These are phyloP conservation scores for Xylaria sp. DNA, from an alignment of 2,329 filamentous ascomycete genomes.

Conservation along the genomic window DNA sequence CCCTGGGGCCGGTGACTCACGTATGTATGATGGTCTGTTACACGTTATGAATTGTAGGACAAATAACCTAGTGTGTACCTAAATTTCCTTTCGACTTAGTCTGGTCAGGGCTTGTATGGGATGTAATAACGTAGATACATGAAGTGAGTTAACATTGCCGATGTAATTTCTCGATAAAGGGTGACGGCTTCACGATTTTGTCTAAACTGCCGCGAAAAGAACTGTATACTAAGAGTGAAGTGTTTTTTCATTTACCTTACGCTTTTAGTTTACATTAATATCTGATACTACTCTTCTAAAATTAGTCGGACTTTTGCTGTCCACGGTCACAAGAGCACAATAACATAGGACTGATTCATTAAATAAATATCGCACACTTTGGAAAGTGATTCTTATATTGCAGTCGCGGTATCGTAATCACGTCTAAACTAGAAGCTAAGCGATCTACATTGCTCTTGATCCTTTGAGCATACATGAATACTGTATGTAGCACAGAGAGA, in stretches of 20 bases:
- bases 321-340: not conserved
- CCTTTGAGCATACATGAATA: not conserved
- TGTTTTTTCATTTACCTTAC: not conserved
- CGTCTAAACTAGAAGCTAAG: not conserved
- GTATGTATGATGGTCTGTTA: slow-evolving; percentile 11
- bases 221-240: not conserved
- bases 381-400: not conserved
- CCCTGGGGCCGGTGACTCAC: slow-evolving; percentile 31
- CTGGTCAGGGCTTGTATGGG: not conserved
- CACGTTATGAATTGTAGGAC: not conserved
- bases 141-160: not conserved
- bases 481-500: not conserved
- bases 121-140: not conserved
- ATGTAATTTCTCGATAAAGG: not conserved
- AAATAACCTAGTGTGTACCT: not conserved
- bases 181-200: not conserved
- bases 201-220: too few species aligned
- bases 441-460: not conserved
- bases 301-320: not conserved
- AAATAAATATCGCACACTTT: not conserved
- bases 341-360: not conserved
- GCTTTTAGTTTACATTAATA: not conserved
- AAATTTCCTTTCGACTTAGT: not conserved
- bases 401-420: not conserved
- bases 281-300: not conserved